Evolutionary conservation across 1,284 basidiomycete species (phyloP), one percentile per base, ranked within the genome.

Genomic region (Ustilago xerochloae): DNA sequence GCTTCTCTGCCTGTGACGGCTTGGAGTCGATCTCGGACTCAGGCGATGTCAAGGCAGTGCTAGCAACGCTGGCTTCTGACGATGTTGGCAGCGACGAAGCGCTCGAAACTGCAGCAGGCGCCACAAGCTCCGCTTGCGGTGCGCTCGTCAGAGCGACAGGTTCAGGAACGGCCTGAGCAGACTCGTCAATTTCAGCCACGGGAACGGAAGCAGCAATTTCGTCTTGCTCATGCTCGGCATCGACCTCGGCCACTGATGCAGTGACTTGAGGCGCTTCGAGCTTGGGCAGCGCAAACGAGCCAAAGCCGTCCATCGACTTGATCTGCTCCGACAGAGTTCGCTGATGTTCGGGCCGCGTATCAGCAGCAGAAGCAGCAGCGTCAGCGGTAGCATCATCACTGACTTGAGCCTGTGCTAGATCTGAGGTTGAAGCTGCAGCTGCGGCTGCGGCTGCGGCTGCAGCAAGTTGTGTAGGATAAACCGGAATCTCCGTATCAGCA

Each of bases 11-110:
- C 24, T 39, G 30, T 9, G 41, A 9, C 12, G 46, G 36, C 26
- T 33, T 45, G 13, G 48, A 5, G 2, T 33, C 35, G 16, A 33
- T 39, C 15, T 49, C 63, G 2, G 38, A 20, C 22, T 67, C 60
- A 7, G 79, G 77, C 16, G 77, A 74, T 5, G 75, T 75, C n/a
- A 68, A 58, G 2, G 56, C 56, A 10, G 79, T 80, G 65, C 79
- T 81, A 18, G 48, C 55, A 7, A 66, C 53, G 52, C 78, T 80
- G 10, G 60, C 55, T 46, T 75, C 75, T 1, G 78, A 77, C 15
- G 56, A 64, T 30, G 65, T 61, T 3, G 60, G 24, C 4, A 38
- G 49, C 8, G 47, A 18, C 7, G 52, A 20, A 9, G 52, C 20
- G 28, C 22, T 36, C 1, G 30, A 18, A 43, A 36, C 22, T 4